phyloP scores from a whole-genome alignment of 1,284 basidiomycete genomes.

The Ganoderma resinaceum region DNA sequence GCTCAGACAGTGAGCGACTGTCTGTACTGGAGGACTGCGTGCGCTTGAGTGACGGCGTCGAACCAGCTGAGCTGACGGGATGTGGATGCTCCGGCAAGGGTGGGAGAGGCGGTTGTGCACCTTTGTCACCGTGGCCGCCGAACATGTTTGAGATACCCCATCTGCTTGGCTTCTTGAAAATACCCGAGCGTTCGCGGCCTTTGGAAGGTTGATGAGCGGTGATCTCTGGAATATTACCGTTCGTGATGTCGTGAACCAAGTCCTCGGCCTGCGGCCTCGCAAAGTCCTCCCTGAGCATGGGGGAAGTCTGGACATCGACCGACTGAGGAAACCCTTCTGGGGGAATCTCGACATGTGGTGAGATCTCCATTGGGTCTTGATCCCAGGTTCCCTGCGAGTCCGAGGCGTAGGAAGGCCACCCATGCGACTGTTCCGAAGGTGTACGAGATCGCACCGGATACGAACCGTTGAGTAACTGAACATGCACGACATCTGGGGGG shows the following conservation, averaged over 20 bases:
- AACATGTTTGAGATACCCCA: conserved; percentile 75
- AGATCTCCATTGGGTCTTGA: conserved; percentile 58
- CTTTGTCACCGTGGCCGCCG: conserved; percentile 71
- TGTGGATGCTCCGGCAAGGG: conserved; percentile 69
- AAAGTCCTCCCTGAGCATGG: conserved; percentile 58
- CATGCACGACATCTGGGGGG: conserved; percentile 30
- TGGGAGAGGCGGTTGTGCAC: conserved; percentile 59
- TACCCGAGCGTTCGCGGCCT: conserved; percentile 64
- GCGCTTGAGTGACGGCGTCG: conserved; percentile 80
- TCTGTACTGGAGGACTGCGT: conserved; percentile 85
- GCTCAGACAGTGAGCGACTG: conserved; percentile 66
- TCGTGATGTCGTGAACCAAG: conserved; percentile 39
- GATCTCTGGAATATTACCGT: conserved; percentile 31
- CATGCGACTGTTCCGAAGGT: conserved; percentile 31
- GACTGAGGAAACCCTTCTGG: conserved; percentile 50
- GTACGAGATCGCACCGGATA: conserved; percentile 26
- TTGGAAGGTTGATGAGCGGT: conserved; percentile 46
- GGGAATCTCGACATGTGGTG: conserved; percentile 51
- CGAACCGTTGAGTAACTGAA: conserved; percentile 23
- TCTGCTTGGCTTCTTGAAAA: conserved; percentile 71
- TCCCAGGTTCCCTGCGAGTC: conserved; percentile 53
- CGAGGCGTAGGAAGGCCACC: conserved; percentile 40
- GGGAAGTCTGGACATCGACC: conserved; percentile 61
- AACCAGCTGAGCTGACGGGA: conserved; percentile 54
- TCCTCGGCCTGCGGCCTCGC: conserved; percentile 52